These are phyloP conservation scores for Camillea tinctor DNA, from an alignment of 2,329 filamentous ascomycete species.

Conservation along the genomic window DNA sequence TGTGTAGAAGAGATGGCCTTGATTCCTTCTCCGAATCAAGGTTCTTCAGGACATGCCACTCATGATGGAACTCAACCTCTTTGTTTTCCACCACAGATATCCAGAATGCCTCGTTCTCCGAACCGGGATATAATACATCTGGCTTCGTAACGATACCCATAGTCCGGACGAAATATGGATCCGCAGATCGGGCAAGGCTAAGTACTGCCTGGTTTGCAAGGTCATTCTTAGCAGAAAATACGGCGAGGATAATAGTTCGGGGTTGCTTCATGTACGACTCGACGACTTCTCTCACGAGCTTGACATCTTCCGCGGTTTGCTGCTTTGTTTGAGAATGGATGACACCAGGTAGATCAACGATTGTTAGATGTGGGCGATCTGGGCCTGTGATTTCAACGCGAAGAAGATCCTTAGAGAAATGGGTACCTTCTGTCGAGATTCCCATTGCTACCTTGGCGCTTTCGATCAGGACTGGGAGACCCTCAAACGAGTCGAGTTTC, in stretches of 20 bases:
- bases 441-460: constrained; percentile 50
- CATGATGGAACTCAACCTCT: constrained; percentile 46
- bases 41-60: constrained; percentile 55
- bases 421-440: constrained; percentile 33
- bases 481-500: constrained; percentile 28
- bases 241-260: constrained; percentile 59
- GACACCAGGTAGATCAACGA: constrained; percentile 59
- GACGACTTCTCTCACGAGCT: constrained; percentile 47
- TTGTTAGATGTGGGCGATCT: constrained; percentile 49
- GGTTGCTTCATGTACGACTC: constrained; percentile 54
- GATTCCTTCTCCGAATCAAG: constrained; percentile 37
- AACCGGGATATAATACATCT: constrained; percentile 36
- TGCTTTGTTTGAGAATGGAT: constrained; percentile 48
- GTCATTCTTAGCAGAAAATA: constrained; percentile 57
- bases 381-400: constrained; percentile 49
- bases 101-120: constrained; percentile 40
- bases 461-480: constrained; percentile 38
- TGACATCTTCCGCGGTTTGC: constrained; percentile 44
- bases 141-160: constrained; percentile 53
- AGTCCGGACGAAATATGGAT: constrained; percentile 40
- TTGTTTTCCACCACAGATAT: constrained; percentile 44
- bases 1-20: constrained; percentile 25
- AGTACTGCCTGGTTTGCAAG: constrained; percentile 59
- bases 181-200: constrained; percentile 40
- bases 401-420: constrained; percentile 47